Evolutionary conservation across 257 asterid genomes (phyloP).

Genomic region (Salvia splendens): DNA sequence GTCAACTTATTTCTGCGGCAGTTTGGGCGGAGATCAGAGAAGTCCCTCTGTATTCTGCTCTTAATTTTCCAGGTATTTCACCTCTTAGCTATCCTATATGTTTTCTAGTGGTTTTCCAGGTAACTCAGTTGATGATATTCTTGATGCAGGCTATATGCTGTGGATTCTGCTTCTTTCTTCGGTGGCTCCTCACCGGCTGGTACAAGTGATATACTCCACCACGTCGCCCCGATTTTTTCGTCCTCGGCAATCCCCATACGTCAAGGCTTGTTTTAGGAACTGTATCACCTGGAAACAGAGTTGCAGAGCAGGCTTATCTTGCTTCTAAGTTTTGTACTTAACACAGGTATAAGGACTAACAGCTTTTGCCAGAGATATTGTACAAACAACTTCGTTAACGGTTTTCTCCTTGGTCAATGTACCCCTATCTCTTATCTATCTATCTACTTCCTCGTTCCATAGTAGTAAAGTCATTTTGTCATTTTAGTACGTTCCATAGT

Average conservation of each 20-base stretch:
- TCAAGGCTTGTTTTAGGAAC: not conserved
- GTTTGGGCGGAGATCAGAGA: slow-evolving; percentile 76
- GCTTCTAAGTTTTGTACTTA: slow-evolving; percentile 24
- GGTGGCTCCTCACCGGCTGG: slow-evolving; percentile 94
- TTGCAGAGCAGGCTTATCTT: slow-evolving; percentile 7
- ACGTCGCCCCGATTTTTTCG: not conserved
- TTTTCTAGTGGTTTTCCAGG: too few relatives aligned
- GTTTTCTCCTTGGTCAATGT: too few relatives aligned
- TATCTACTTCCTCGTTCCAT: too few relatives aligned
- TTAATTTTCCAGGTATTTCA: slow-evolving; percentile 76
- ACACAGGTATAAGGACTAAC: not conserved
- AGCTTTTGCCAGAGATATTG: slow-evolving; percentile 10
- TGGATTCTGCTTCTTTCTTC: slow-evolving; percentile 67
- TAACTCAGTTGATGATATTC: not conserved
- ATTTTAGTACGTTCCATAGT: too few relatives aligned
- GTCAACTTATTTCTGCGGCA: slow-evolving; percentile 77
- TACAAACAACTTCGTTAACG: not conserved
- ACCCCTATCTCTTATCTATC: too few relatives aligned
- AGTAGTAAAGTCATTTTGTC: too few relatives aligned
- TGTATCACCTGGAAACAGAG: slow-evolving; percentile 14
- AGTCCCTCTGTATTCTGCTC: slow-evolving; percentile 68
- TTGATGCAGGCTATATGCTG: slow-evolving; percentile 73
- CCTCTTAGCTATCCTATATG: not conserved
- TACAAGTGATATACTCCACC: slow-evolving; percentile 51
- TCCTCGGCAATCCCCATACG: not conserved